A percentile compares a stretch with the other conserved stretches of the same genome.
Conservation (phyloP, 2,329 filamentous ascomycete genomes). For the Septoria linicola region DNA sequence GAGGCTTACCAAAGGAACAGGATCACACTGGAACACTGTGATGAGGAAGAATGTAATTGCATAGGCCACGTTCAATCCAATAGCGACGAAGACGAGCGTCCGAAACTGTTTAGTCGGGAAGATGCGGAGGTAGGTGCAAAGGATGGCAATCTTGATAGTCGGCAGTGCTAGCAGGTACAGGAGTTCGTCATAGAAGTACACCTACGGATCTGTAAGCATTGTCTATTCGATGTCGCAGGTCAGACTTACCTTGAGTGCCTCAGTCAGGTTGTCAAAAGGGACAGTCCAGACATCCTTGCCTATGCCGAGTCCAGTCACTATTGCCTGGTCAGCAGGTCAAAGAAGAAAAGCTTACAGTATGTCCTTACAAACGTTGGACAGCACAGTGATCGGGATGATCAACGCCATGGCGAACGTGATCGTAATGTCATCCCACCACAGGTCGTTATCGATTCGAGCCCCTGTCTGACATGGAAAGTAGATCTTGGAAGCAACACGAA, state of each 20-base stretch:
- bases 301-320: constrained; percentile 14
- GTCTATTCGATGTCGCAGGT: background rate
- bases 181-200: constrained; percentile 21
- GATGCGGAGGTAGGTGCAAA: constrained; percentile 16
- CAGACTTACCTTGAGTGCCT: constrained; percentile 12
- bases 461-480: constrained; percentile 14
- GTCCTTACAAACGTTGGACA: constrained; percentile 7
- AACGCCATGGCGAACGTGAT: constrained; percentile 18
- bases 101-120: constrained; percentile 7
- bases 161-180: constrained; percentile 12
- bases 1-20: constrained; percentile 6
- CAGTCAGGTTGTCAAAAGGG: constrained; percentile 20
- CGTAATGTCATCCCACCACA: constrained; percentile 24
- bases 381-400: constrained; percentile 17
- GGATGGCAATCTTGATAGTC: constrained; percentile 12
- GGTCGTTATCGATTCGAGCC: constrained; percentile 16
- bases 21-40: constrained; percentile 12
- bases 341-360: no score
- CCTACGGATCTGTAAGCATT: constrained; percentile 4
- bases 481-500: constrained; percentile 16
- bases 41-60: constrained; percentile 6
- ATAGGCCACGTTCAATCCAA: constrained; percentile 11
- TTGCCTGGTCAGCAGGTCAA: no score
- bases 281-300: constrained; percentile 24
- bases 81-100: constrained; percentile 2